These are phyloP conservation scores for Datura wrightii DNA, from an alignment of 257 asterid genomes.

Conservation along the genomic window DNA sequence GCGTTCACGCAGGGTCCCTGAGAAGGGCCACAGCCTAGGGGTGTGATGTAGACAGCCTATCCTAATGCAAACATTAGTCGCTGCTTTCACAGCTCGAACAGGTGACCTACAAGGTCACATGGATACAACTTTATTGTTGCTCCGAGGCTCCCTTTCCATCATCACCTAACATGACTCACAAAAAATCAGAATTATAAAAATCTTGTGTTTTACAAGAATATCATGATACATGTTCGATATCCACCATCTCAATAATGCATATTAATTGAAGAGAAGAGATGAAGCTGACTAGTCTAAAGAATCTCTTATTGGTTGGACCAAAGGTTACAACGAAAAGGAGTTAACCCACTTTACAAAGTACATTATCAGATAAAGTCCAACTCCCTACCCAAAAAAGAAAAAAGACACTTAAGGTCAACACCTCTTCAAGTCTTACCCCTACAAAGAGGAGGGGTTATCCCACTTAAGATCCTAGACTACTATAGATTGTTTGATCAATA, in stretches of 20 bases:
- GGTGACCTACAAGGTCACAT: too few relatives aligned
- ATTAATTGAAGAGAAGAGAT: slow-evolving; percentile 15
- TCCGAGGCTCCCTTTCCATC: not conserved
- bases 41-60: too few relatives aligned
- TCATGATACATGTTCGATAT: not conserved
- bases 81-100: too few relatives aligned
- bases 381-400: not conserved
- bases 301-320: not conserved
- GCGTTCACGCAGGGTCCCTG: too few relatives aligned
- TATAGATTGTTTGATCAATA: not conserved
- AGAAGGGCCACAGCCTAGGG: too few relatives aligned
- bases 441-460: not conserved
- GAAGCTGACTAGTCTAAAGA: not conserved
- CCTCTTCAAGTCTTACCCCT: too few relatives aligned
- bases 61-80: too few relatives aligned
- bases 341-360: not conserved
- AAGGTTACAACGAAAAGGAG: not conserved
- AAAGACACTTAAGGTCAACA: too few relatives aligned
- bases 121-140: too few relatives aligned
- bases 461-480: not conserved
- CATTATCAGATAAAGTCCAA: not conserved
- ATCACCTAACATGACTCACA: not conserved
- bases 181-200: not conserved
- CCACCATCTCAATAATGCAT: not conserved
- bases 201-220: not conserved